Conservation (phyloP, 2,329 filamentous ascomycete genomes). For the Claviceps pazoutovae region DNA sequence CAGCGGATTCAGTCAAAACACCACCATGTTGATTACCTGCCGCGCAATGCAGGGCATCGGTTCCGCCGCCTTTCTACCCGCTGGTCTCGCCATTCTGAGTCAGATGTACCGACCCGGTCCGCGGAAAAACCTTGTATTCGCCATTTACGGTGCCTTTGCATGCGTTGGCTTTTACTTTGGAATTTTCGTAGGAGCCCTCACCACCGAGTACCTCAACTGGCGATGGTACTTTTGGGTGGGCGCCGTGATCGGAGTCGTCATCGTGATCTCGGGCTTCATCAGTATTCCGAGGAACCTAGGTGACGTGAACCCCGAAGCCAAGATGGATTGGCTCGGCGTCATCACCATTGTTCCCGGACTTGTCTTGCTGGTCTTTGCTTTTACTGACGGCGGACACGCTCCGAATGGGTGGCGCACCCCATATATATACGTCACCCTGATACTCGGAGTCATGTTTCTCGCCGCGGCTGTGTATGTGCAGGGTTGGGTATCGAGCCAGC, state of each 20-base stretch:
- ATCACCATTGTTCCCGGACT: conserved; percentile 49
- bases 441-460: conserved; percentile 48
- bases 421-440: conserved; percentile 53
- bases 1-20: conserved; percentile 53
- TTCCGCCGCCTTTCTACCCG: conserved; percentile 53
- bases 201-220: conserved; percentile 48
- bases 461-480: conserved; percentile 53
- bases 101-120: conserved; percentile 57
- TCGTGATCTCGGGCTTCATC: conserved; percentile 29
- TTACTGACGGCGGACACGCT: conserved; percentile 60
- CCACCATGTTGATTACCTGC: conserved; percentile 58
- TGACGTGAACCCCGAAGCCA: conserved; percentile 11
- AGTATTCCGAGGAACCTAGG: conserved; percentile 24
- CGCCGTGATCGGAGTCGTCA: conserved; percentile 25
- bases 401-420: conserved; percentile 57
- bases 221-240: conserved; percentile 61
- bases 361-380: conserved; percentile 57
- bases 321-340: conserved; percentile 58
- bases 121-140: conserved; percentile 54
- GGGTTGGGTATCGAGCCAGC: conserved; percentile 52
- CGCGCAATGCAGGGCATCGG: conserved; percentile 64
- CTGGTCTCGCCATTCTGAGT: conserved; percentile 57
- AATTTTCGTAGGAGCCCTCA: conserved; percentile 52
- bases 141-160: conserved; percentile 44
- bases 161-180: conserved; percentile 48